Evolutionary conservation across 345 rosid genomes (phyloP).

Genomic region (Gossypioides kirkii): DNA sequence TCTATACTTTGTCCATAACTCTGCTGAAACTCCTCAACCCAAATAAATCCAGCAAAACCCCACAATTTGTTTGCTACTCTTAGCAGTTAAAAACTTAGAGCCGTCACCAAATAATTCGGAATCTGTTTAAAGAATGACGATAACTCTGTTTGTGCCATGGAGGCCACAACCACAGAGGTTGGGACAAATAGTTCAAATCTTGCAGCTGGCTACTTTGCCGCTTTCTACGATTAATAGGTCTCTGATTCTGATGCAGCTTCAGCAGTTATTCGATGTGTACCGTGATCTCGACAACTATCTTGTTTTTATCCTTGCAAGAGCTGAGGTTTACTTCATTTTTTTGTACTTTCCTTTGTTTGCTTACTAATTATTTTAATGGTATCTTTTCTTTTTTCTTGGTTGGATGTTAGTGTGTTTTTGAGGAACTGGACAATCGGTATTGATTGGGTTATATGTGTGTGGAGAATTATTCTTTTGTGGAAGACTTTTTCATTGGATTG

Average conservation of each 20-base stretch:
- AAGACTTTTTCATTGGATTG: background rate
- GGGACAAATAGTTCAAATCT: too few species aligned
- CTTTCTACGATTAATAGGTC: conserved; percentile 68
- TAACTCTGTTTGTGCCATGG: too few species aligned
- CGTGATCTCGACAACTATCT: conserved; percentile 98
- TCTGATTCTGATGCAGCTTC: conserved; percentile 90
- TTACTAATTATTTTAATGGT: background rate
- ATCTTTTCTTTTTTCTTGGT: background rate
- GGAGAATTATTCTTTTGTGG: background rate
- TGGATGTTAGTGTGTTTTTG: background rate
- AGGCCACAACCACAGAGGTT: too few species aligned
- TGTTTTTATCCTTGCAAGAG: conserved; percentile 78
- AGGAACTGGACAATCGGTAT: background rate
- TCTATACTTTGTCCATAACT: too few species aligned
- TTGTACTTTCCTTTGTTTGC: background rate
- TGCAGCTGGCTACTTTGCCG: too few species aligned
- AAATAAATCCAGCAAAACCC: too few species aligned
- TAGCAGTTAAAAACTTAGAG: too few species aligned
- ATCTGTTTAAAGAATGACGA: too few species aligned
- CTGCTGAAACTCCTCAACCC: too few species aligned
- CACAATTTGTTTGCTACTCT: too few species aligned
- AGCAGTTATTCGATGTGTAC: conserved; percentile 72
- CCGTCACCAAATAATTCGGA: too few species aligned
- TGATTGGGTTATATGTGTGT: conserved; percentile 3
- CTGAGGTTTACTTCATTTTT: conserved; percentile 44